phyloP scores from a whole-genome alignment of 768 basidiomycete genomes.

The Kondoa malvinella region DNA sequence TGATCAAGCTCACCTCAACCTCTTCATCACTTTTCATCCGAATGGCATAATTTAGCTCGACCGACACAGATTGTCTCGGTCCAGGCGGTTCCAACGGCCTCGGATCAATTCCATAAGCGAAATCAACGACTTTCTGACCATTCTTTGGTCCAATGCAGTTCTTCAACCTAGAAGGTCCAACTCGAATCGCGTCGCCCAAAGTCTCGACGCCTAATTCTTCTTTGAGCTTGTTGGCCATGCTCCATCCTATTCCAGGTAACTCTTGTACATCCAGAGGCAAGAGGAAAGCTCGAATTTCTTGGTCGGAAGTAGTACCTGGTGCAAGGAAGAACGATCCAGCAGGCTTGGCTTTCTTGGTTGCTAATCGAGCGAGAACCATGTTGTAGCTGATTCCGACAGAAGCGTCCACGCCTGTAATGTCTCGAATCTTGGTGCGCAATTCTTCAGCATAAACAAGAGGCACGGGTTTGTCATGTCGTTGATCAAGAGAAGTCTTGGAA shows the following conservation, averaged over 20 bases:
- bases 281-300: constrained; percentile 37
- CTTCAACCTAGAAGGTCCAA: constrained; percentile 35
- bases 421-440: constrained; percentile 58
- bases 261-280: constrained; percentile 57
- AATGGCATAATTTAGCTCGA: constrained; percentile 93
- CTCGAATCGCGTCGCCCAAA: constrained; percentile 48
- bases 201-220: constrained; percentile 42
- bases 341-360: constrained; percentile 80
- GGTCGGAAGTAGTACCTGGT: constrained; percentile 26
- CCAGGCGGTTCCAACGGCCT: constrained; percentile 65
- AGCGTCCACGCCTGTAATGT: constrained; percentile 62
- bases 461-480: constrained; percentile 13
- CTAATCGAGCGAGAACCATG: constrained; percentile 78
- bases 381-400: constrained; percentile 75
- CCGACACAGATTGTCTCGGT: constrained; percentile 74
- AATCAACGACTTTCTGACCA: constrained; percentile 72
- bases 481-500: constrained; percentile 24
- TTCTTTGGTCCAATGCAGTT: constrained; percentile 59
- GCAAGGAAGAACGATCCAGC: constrained; percentile 65
- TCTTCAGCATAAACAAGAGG: constrained; percentile 45
- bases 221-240: constrained; percentile 55
- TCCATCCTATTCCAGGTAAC: constrained; percentile 70
- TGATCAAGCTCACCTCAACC: constrained; percentile 41
- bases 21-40: constrained; percentile 70
- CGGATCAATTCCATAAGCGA: constrained; percentile 65